These are phyloP conservation scores for Taiozyma sp. DNA, from an alignment of 1,139 yeast genomes.

Conservation along the genomic window DNA sequence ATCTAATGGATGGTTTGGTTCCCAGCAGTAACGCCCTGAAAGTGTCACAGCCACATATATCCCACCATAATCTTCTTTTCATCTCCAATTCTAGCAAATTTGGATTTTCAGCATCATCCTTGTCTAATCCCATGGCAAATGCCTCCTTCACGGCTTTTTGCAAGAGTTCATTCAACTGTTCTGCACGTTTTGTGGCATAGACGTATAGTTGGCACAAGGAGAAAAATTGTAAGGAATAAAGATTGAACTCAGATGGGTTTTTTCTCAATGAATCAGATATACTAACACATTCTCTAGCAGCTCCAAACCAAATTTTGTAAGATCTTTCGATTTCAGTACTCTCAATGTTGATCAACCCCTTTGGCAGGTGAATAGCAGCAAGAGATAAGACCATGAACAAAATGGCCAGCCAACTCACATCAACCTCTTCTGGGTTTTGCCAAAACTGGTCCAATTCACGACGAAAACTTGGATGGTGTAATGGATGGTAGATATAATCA, in stretches of 20 bases:
- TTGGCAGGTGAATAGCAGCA: constrained; percentile 26
- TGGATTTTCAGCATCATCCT: constrained; percentile 20
- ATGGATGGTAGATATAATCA: constrained; percentile 27
- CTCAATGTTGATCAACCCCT: constrained; percentile 22
- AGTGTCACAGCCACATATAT: constrained; percentile 30
- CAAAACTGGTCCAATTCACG: constrained; percentile 20
- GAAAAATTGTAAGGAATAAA: constrained; percentile 25
- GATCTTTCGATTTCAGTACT: constrained; percentile 22
- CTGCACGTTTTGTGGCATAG: constrained; percentile 27
- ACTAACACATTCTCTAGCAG: constrained; percentile 22
- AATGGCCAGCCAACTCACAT: constrained; percentile 26
- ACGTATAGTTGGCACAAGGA: constrained; percentile 28
- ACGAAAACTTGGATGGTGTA: constrained; percentile 26
- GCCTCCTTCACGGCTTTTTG: constrained; percentile 25
- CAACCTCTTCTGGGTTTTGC: constrained; percentile 17
- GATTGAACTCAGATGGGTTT: constrained; percentile 15
- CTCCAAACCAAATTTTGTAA: constrained; percentile 25
- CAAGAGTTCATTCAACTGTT: constrained; percentile 24
- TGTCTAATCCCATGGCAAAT: constrained; percentile 23
- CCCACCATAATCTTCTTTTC: constrained; percentile 32
- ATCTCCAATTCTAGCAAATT: constrained; percentile 26
- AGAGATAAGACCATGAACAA: constrained; percentile 26
- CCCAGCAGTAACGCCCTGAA: constrained; percentile 27
- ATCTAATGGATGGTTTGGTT: constrained; percentile 24
- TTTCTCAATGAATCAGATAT: constrained; percentile 19